These are phyloP conservation scores for Ceratobasidium sp. DNA, from an alignment of 1,284 basidiomycete genomes.

Conservation along the genomic window DNA sequence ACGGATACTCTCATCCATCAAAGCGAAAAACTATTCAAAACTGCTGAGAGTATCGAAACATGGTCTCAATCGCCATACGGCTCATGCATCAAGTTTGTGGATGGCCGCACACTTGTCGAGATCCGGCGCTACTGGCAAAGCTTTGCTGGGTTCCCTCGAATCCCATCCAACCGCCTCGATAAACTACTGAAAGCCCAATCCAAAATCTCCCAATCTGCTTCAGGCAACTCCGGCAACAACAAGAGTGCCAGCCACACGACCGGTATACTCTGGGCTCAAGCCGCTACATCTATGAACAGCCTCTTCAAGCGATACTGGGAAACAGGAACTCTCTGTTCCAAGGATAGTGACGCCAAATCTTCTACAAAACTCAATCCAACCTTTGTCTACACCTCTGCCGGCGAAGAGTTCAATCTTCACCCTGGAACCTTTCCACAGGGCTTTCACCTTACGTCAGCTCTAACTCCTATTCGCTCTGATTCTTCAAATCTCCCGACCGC, in stretches of 20 bases:
- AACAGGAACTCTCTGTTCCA: constrained; percentile 7
- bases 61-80: not conserved
- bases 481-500: not conserved
- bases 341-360: not conserved
- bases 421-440: constrained; percentile 21
- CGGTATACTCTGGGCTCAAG: constrained; percentile 27
- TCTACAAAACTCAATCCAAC: constrained; percentile 19
- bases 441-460: constrained; percentile 11
- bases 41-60: not conserved
- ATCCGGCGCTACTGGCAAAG: constrained; percentile 1
- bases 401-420: constrained; percentile 16
- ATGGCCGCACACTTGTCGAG: not conserved
- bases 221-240: not conserved
- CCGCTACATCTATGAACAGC: not conserved
- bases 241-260: constrained; percentile 7
- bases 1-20: not conserved
- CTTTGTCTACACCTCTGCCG: constrained; percentile 8
- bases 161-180: not conserved
- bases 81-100: not conserved
- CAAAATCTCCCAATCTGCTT: not conserved
- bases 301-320: constrained; percentile 27
- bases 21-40: not conserved
- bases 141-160: not conserved
- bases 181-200: constrained; percentile 1
- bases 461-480: not conserved